Conservation (phyloP, 352 stramenopile genomes). For the Pythium guiyangense region DNA sequence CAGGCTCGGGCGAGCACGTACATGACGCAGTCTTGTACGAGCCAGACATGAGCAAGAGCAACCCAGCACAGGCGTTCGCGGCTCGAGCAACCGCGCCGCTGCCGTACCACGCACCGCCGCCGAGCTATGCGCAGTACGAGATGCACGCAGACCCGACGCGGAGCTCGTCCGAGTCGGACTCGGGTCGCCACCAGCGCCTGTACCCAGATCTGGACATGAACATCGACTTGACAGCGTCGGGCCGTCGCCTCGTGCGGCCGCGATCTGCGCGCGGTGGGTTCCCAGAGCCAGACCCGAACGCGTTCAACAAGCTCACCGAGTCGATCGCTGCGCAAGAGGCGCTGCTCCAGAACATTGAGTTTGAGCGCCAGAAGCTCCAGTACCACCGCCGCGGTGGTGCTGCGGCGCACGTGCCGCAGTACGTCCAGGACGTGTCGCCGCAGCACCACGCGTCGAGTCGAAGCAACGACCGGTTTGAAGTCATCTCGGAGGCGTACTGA, state of each 20-base stretch:
- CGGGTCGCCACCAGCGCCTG: neutral
- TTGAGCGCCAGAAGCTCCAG: constrained; percentile 10
- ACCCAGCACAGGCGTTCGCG: neutral
- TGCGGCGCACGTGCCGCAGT: neutral
- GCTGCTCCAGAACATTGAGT: constrained; percentile 11
- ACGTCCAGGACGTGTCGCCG: neutral
- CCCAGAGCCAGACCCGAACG: neutral
- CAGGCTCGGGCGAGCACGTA: too few species aligned
- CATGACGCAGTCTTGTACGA: neutral
- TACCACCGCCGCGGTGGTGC: neutral
- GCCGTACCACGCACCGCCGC: neutral
- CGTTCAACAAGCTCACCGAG: constrained; percentile 12
- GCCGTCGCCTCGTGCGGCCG: neutral
- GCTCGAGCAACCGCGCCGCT: neutral
- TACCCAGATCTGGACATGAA: neutral
- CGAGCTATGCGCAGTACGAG: constrained; percentile 2
- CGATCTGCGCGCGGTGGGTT: neutral
- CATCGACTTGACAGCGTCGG: neutral
- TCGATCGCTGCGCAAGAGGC: constrained; percentile 15
- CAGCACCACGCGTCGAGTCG: neutral
- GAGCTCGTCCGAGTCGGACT: neutral
- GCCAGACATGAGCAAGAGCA: neutral
- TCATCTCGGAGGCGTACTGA: constrained; percentile 13
- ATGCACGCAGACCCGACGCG: neutral
- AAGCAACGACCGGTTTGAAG: constrained; percentile 18